Conservation (phyloP, 2,329 filamentous ascomycete species). For the Thelonectria discophora region DNA sequence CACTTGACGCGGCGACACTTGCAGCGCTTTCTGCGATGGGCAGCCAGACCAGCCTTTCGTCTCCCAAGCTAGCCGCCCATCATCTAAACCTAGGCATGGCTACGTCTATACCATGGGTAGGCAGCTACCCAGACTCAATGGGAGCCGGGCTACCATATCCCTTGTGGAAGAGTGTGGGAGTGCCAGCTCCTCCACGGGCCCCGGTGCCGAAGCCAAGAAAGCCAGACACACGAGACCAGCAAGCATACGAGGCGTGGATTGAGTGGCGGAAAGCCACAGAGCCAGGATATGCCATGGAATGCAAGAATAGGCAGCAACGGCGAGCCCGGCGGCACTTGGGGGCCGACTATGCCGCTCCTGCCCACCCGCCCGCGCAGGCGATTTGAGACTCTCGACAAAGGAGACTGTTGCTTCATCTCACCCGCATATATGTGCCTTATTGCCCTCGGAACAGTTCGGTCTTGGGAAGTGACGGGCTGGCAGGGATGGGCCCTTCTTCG, state of each 20-base stretch:
- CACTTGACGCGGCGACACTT: not conserved
- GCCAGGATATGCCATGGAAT: conserved; percentile 57
- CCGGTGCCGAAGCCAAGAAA: conserved; percentile 52
- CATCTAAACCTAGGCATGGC: not conserved
- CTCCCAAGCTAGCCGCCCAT: not conserved
- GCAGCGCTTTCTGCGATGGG: not conserved
- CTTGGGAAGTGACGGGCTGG: not conserved
- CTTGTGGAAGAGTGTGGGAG: conserved; percentile 1
- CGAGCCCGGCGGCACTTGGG: conserved; percentile 44
- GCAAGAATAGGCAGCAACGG: conserved; percentile 55
- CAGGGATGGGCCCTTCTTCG: not conserved
- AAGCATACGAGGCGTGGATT: conserved; percentile 58
- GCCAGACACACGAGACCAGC: conserved; percentile 53
- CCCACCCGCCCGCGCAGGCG: not conserved
- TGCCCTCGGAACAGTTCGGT: not conserved
- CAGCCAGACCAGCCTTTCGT: not conserved
- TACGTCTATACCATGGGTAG: not conserved
- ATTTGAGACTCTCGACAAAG: conserved; percentile 2
- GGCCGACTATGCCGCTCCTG: conserved; percentile 11
- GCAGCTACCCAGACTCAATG: not conserved
- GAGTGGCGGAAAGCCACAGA: conserved; percentile 60
- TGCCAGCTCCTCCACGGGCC: conserved; percentile 9
- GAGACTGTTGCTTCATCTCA: not conserved
- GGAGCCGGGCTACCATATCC: not conserved
- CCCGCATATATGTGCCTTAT: not conserved